Base-by-base conservation (phyloP, 1,284 basidiomycete genomes). In the Trichosporon faecale region DNA sequence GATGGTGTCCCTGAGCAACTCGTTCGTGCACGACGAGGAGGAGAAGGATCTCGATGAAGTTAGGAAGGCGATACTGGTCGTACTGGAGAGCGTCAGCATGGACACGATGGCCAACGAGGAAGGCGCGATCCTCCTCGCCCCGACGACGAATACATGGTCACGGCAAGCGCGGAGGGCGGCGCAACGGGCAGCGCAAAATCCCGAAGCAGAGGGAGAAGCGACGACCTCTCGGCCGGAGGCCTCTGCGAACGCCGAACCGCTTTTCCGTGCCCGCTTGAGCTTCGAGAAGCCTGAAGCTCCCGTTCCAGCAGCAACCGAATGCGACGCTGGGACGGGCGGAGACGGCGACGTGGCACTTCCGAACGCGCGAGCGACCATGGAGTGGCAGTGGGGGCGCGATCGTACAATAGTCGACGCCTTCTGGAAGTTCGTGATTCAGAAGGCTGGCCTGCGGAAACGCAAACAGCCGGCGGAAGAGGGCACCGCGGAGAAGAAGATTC, bases 111-210 rank as follows among this genome's bases (percentile, higher is more conserved):
- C 60, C 9, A 29, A 44, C 44, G 40, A 35, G 18, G 46, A 27
- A 3, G 35, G 65, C 23, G 49, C 6, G 2, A 75, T 87, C 37
- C 57, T 85, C 0, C 82, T 90, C 2, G 77, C 77, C n/a, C 88
- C 88, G 0, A 73, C 70, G 0, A 75, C 79, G 12, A 87, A 92
- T 75, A 90, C 90, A 0, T 94, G 92, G 92, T 91, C 91, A 0
- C 86, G 92, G 25, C 86, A 87, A 5, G 91, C 90, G 0, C 66
- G 85, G 12, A 77, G 85, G 21, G 75, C 76, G 8, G 84, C 90
- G 18, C 55, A 60, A 55, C 68, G 61, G 0, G 57, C 55, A 6
- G 11, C 66, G 25, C 57, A 67, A 1, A 68, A 66, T 12, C 74
- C 69, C 14, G 63, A 37, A 7, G 40, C 35, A 23, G 21, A 11